phyloP scores from a whole-genome alignment of 2,329 filamentous ascomycete species.

The Ceratocystis destructans region DNA sequence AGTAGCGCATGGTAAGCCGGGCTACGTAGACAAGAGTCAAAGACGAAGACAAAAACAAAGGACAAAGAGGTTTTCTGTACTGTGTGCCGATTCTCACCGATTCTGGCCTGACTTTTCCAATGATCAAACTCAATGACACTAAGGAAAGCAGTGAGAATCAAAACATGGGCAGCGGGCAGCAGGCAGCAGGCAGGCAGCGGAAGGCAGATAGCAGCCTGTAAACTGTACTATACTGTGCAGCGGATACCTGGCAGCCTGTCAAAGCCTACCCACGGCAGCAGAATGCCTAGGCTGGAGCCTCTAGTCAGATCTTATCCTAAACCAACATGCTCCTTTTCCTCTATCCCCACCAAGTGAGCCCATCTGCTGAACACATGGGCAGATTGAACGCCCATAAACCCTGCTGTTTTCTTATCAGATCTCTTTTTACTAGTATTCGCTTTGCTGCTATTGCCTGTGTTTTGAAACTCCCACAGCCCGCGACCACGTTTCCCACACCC shows the following conservation, averaged over 20 bases:
- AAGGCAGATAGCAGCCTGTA: neutral
- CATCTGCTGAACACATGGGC: neutral
- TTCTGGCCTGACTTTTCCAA: neutral
- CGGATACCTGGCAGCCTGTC: neutral
- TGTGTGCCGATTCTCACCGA: neutral
- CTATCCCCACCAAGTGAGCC: neutral
- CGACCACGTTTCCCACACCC: too few species aligned
- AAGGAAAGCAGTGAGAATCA: neutral
- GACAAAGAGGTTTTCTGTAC: neutral
- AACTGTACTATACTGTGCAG: neutral
- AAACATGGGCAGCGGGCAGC: neutral
- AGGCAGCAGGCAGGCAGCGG: neutral
- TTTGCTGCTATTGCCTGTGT: neutral
- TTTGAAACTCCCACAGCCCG: too few species aligned
- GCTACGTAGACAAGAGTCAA: neutral
- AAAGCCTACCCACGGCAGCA: neutral
- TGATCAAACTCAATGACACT: neutral
- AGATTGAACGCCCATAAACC: neutral
- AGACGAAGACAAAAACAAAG: neutral
- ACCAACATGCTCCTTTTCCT: neutral
- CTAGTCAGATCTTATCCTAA: neutral
- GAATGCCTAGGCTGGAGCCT: neutral
- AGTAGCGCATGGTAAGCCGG: neutral
- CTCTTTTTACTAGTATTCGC: neutral
- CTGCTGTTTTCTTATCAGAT: slow-evolving; percentile 1